A percentile compares a stretch with the other conserved stretches of the same genome.
Conservation (phyloP, 2,329 filamentous ascomycete species). For the Exophiala mesophila region DNA sequence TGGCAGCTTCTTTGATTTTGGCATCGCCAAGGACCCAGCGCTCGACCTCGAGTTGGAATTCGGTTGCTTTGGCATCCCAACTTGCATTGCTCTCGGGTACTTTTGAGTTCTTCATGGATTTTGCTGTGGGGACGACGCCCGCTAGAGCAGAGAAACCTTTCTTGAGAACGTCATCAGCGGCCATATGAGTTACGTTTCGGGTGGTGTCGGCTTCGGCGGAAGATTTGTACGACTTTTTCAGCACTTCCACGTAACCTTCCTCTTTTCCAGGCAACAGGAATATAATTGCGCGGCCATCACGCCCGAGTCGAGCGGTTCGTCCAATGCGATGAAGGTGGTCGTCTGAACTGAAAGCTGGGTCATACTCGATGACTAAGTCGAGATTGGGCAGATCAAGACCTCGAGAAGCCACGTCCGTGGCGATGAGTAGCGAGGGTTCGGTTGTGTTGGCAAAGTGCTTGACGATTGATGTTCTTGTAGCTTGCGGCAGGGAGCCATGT, state of each 20-base stretch:
- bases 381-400: slow-evolving; percentile 94
- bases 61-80: slow-evolving; percentile 63
- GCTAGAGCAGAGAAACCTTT: slow-evolving; percentile 55
- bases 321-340: slow-evolving; percentile 95
- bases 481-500: slow-evolving; percentile 85
- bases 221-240: slow-evolving; percentile 63
- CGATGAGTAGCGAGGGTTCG: slow-evolving; percentile 76
- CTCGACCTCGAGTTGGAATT: slow-evolving; percentile 63
- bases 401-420: slow-evolving; percentile 91
- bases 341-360: slow-evolving; percentile 86
- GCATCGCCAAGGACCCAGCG: slow-evolving; percentile 60
- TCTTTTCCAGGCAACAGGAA: slow-evolving; percentile 89
- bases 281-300: slow-evolving; percentile 77
- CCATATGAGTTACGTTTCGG: slow-evolving; percentile 50
- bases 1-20: slow-evolving; percentile 71
- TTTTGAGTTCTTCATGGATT: slow-evolving; percentile 20
- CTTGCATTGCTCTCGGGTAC: slow-evolving; percentile 38
- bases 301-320: slow-evolving; percentile 87
- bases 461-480: slow-evolving; percentile 80
- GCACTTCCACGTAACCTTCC: slow-evolving; percentile 78
- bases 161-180: slow-evolving; percentile 62
- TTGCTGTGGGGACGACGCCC: slow-evolving; percentile 26
- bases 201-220: slow-evolving; percentile 49
- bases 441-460: slow-evolving; percentile 69
- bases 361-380: slow-evolving; percentile 92